Evolutionary conservation across 768 basidiomycete genomes (phyloP).

Genomic region (Podaxis carcinomalis): DNA sequence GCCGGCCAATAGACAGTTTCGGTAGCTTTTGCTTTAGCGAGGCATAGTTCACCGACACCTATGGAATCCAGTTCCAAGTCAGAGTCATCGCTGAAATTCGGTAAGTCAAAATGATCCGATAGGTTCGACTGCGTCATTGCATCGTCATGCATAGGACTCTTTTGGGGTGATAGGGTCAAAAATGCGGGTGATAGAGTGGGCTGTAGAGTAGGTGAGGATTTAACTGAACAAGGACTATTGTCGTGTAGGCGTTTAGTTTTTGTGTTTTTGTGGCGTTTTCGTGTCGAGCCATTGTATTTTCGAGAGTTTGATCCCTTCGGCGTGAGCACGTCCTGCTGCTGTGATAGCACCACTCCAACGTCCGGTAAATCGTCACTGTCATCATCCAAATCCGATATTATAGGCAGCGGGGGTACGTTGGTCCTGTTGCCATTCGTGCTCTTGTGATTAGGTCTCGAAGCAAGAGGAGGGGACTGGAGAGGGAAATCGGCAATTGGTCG

Average conservation of each 20-base stretch:
- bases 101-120: background rate
- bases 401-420: background rate
- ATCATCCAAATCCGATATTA: background rate
- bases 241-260: background rate
- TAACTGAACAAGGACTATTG: background rate
- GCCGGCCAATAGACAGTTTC: slow-evolving; percentile 63
- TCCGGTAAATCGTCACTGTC: slow-evolving; percentile 43
- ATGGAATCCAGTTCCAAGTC: slow-evolving; percentile 1
- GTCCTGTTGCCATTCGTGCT: background rate
- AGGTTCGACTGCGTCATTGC: background rate
- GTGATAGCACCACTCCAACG: slow-evolving; percentile 21
- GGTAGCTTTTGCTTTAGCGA: slow-evolving; percentile 41
- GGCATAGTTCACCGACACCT: slow-evolving; percentile 54
- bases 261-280: background rate
- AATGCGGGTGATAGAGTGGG: background rate
- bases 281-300: background rate
- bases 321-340: background rate
- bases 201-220: background rate
- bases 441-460: background rate
- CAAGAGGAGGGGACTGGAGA: background rate
- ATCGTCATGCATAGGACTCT: background rate
- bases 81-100: background rate
- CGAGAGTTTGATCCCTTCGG: background rate
- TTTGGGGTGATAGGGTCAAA: background rate
- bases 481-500: slow-evolving; percentile 1